Evolutionary conservation across 2,329 filamentous ascomycete genomes (phyloP).

Genomic region (Chalaropsis thielavioides): DNA sequence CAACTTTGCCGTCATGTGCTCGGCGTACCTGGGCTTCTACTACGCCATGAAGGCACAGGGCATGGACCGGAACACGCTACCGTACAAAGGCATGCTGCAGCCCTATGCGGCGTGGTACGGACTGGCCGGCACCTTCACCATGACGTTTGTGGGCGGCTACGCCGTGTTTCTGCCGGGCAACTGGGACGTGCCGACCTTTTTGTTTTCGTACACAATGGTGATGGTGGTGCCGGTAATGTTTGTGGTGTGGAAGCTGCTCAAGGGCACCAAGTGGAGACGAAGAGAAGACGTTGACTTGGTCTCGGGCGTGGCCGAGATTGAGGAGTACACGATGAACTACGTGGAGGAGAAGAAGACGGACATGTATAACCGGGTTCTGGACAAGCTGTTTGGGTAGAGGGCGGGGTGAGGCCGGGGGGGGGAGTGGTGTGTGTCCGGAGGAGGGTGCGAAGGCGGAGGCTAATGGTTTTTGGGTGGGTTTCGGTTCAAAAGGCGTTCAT

Average conservation of each 20-base stretch:
- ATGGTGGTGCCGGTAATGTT: conserved; percentile 55
- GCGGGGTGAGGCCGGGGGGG: conserved; percentile 23
- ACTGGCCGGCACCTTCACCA: conserved; percentile 47
- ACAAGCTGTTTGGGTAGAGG: conserved; percentile 41
- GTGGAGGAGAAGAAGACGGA: conserved; percentile 27
- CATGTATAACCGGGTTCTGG: conserved; percentile 35
- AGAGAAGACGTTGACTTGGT: conserved; percentile 48
- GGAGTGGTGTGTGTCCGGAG: not conserved
- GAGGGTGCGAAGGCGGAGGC: not conserved
- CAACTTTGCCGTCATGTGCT: conserved; percentile 54
- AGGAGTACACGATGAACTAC: conserved; percentile 51
- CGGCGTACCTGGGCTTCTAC: conserved; percentile 58
- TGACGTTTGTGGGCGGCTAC: conserved; percentile 64
- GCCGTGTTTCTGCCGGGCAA: conserved; percentile 52
- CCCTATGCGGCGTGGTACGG: conserved; percentile 59
- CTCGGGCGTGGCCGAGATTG: conserved; percentile 49
- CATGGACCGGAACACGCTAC: conserved; percentile 50
- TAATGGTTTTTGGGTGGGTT: too few species aligned
- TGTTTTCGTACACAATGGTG: conserved; percentile 68
- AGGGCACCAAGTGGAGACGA: conserved; percentile 38
- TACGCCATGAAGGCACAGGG: conserved; percentile 56
- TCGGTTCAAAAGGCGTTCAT: not conserved
- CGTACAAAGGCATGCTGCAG: conserved; percentile 54
- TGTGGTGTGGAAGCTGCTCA: conserved; percentile 55
- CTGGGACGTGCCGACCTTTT: conserved; percentile 55